Evolutionary conservation across 2,329 filamentous ascomycete species (phyloP).

Genomic region (Pestalotiopsis sp.): DNA sequence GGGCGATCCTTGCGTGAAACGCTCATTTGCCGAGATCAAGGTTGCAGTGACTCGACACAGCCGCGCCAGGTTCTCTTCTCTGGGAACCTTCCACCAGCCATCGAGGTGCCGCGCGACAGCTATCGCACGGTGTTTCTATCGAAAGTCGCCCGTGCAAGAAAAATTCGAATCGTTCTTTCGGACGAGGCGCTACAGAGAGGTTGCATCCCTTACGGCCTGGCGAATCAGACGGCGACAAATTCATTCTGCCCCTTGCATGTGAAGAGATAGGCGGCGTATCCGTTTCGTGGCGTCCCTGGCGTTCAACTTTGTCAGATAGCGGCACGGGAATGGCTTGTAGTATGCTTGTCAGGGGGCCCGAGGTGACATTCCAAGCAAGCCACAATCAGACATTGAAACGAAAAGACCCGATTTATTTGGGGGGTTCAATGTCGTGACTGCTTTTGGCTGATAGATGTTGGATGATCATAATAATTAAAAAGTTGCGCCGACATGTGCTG

Average conservation of each 20-base stretch:
- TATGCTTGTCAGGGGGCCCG: conserved; percentile 1
- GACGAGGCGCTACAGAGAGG: not conserved
- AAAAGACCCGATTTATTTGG: conserved; percentile 3
- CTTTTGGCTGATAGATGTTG: not conserved
- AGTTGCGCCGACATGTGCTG: not conserved
- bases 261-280: not conserved
- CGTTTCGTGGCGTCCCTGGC: not conserved
- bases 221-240: not conserved
- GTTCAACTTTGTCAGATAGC: not conserved
- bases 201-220: not conserved
- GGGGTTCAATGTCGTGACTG: not conserved
- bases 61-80: not conserved
- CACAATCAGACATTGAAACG: conserved; percentile 5
- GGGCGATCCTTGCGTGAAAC: not conserved
- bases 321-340: not conserved
- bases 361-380: not conserved
- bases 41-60: conserved; percentile 6
- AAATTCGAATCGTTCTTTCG: not conserved
- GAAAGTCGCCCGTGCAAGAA: not conserved
- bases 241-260: conserved; percentile 3
- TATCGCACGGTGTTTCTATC: not conserved
- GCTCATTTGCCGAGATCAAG: conserved; percentile 2
- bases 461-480: not conserved
- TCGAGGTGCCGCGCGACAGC: not conserved
- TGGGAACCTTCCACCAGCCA: not conserved